phyloP scores from a whole-genome alignment of 139 green algal genomes.

The Ettlia oleoabundans region DNA sequence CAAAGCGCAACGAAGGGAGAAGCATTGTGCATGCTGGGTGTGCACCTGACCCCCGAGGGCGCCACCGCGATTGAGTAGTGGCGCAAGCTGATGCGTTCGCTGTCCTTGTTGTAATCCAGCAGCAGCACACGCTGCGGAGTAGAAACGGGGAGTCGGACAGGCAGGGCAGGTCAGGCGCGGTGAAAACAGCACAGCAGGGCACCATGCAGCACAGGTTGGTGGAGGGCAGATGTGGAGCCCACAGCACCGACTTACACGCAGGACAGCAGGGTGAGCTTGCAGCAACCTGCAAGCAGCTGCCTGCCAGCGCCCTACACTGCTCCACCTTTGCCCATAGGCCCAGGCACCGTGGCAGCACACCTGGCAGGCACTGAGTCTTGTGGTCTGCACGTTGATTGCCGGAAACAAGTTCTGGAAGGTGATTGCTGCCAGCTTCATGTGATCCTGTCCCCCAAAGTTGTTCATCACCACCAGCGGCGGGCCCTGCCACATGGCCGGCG shows the following conservation, averaged over 20 bases:
- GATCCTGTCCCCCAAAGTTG: conserved; percentile 75
- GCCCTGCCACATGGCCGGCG: conserved; percentile 68
- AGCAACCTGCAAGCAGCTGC: neutral
- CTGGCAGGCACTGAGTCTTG: conserved; percentile 78
- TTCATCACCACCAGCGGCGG: conserved; percentile 94
- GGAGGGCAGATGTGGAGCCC: neutral
- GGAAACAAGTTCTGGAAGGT: conserved; percentile 97
- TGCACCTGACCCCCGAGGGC: conserved; percentile 74
- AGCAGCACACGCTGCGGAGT: conserved; percentile 78
- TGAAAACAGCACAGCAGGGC: neutral
- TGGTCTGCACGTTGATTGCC: conserved; percentile 91
- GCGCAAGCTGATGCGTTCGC: conserved; percentile 74
- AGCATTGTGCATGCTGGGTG: too few species aligned
- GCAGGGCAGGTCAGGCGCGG: neutral
- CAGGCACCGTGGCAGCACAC: neutral
- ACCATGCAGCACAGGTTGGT: neutral
- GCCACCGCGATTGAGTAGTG: conserved; percentile 86
- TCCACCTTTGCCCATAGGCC: neutral
- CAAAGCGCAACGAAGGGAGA: too few species aligned
- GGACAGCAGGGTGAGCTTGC: too few species aligned
- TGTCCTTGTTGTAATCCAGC: conserved; percentile 72
- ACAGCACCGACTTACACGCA: too few species aligned
- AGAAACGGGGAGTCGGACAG: neutral
- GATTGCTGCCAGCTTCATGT: conserved; percentile 80
- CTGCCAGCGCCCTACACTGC: neutral